phyloP scores from a whole-genome alignment of 345 rosid genomes.

The Mallotus nudiflorus region DNA sequence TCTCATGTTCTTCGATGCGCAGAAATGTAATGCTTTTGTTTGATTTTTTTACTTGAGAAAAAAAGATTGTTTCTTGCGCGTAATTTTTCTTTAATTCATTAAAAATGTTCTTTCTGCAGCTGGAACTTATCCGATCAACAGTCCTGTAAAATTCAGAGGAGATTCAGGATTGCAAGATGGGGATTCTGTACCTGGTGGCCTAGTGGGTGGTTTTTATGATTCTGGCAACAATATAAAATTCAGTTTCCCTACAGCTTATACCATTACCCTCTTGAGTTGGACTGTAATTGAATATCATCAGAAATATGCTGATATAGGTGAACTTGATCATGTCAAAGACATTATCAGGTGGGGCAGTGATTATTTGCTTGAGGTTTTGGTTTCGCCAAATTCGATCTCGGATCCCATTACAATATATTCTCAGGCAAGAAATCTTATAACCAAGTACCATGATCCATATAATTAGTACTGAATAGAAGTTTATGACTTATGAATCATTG shows the following conservation, averaged over 20 bases:
- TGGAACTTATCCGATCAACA: conserved; percentile 46
- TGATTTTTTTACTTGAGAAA: background rate
- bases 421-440: conserved; percentile 42
- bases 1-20: conserved; percentile 63
- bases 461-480: background rate
- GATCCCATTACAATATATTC: conserved; percentile 40
- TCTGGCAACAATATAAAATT: conserved; percentile 63
- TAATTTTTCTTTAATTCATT: background rate
- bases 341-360: conserved; percentile 60
- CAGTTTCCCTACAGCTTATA: conserved; percentile 60
- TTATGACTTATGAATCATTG: background rate
- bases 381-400: conserved; percentile 31
- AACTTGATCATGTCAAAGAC: conserved; percentile 61
- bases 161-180: conserved; percentile 62
- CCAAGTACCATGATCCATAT: background rate
- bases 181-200: conserved; percentile 29
- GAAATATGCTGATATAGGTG: conserved; percentile 48
- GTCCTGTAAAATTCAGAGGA: conserved; percentile 54
- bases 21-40: conserved; percentile 43
- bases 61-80: background rate
- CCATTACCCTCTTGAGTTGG: conserved; percentile 64
- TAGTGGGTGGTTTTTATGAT: conserved; percentile 63
- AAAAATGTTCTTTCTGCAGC: conserved; percentile 36
- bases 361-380: conserved; percentile 55
- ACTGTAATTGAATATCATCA: conserved; percentile 57